phyloP scores from a whole-genome alignment of 352 stramenopile species.

The Globisporangium cylindrosporum region DNA sequence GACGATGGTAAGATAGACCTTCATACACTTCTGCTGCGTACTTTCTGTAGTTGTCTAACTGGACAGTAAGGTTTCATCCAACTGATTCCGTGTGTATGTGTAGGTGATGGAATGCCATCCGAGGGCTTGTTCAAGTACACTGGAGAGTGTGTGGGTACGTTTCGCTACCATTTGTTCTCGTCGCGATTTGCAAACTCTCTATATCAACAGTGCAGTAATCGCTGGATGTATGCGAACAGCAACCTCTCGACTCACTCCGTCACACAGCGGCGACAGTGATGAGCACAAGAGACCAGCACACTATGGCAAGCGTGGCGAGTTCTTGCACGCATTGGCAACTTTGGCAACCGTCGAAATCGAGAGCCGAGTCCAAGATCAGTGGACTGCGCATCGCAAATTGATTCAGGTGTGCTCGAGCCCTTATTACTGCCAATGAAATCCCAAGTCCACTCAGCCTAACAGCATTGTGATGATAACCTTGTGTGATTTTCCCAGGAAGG shows the following conservation, averaged over 20 bases:
- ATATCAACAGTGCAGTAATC: not conserved
- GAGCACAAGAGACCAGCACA: not conserved
- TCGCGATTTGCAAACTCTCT: not conserved
- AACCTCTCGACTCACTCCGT: slow-evolving; percentile 24
- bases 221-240: slow-evolving; percentile 19
- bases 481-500: slow-evolving; percentile 32
- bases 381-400: slow-evolving; percentile 67
- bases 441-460: not conserved
- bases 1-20: slow-evolving; percentile 55
- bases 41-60: not conserved
- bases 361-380: slow-evolving; percentile 48
- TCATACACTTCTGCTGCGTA: not conserved
- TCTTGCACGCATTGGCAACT: slow-evolving; percentile 42
- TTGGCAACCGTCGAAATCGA: slow-evolving; percentile 61
- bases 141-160: slow-evolving; percentile 43
- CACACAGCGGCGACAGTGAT: not conserved
- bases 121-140: slow-evolving; percentile 48
- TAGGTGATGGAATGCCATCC: slow-evolving; percentile 61
- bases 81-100: not conserved
- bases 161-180: not conserved
- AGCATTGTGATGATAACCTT: not conserved
- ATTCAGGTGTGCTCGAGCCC: slow-evolving; percentile 35
- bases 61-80: not conserved
- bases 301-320: slow-evolving; percentile 53
- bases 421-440: not conserved